These are phyloP conservation scores for Penicillium verrucosum DNA, from an alignment of 2,329 filamentous ascomycete genomes.

Conservation along the genomic window DNA sequence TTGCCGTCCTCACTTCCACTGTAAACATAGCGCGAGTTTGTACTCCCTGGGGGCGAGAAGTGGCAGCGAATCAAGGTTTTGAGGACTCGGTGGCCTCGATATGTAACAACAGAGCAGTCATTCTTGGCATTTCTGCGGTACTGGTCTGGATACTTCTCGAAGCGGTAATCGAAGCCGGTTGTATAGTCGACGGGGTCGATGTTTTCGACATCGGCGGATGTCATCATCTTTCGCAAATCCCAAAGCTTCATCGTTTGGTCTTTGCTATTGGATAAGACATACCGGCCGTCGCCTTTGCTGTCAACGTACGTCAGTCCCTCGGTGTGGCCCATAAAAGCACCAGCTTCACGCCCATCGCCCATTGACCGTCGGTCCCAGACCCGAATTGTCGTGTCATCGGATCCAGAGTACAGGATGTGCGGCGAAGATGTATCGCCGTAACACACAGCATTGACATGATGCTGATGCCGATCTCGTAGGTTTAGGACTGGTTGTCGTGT, in stretches of 20 bases:
- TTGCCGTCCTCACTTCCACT: constrained; percentile 85
- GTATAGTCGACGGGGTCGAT: constrained; percentile 54
- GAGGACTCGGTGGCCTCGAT: constrained; percentile 82
- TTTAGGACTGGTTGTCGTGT: constrained; percentile 69
- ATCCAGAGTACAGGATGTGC: constrained; percentile 93
- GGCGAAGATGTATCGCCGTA: constrained; percentile 86
- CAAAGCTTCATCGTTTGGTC: constrained; percentile 97
- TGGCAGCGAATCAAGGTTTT: constrained; percentile 92
- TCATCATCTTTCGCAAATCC: constrained; percentile 89
- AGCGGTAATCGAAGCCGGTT: constrained; percentile 63
- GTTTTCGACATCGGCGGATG: constrained; percentile 56
- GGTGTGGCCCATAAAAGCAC: constrained; percentile 63
- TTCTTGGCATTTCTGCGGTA: constrained; percentile 63
- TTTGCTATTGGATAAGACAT: constrained; percentile 90
- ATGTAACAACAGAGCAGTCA: constrained; percentile 91
- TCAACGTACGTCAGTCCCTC: constrained; percentile 66
- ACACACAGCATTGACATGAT: constrained; percentile 95
- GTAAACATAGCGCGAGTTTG: constrained; percentile 89
- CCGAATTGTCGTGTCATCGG: constrained; percentile 88
- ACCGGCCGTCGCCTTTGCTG: constrained; percentile 83
- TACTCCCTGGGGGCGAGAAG: constrained; percentile 83
- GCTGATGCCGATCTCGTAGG: constrained; percentile 68
- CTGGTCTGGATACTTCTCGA: constrained; percentile 52
- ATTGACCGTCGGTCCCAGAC: constrained; percentile 86
- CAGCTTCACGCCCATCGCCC: constrained; percentile 60